Percentiles rank a stretch among this genome's conserved stretches.
Conservation (phyloP, 2,329 filamentous ascomycete species). For the Phyllosticta citribraziliensis region DNA sequence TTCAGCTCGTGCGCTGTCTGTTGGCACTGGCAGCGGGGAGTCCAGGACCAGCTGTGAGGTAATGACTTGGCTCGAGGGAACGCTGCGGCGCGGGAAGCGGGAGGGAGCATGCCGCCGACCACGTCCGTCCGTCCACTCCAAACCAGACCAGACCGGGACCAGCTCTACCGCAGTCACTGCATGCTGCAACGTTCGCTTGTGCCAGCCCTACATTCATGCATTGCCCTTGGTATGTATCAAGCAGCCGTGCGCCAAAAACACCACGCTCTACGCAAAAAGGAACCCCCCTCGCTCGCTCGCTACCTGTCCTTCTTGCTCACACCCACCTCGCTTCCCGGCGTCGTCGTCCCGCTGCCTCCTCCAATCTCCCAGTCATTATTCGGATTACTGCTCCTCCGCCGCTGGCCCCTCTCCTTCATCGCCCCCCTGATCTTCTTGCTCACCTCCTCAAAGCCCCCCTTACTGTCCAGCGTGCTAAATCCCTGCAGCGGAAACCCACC, state of each 20-base stretch:
- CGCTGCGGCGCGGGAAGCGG: not conserved
- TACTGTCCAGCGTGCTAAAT: conserved; percentile 57
- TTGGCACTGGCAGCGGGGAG: not conserved
- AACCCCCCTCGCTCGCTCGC: not conserved
- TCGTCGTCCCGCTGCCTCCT: conserved; percentile 15
- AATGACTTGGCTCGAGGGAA: not conserved
- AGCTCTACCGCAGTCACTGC: not conserved
- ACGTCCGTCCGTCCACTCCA: not conserved
- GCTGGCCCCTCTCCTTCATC: conserved; percentile 68
- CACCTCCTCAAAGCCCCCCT: conserved; percentile 70
- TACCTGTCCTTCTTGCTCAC: conserved; percentile 5
- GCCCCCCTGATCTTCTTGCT: conserved; percentile 74
- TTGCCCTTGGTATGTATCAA: conserved; percentile 1
- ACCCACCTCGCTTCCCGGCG: conserved; percentile 17
- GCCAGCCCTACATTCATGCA: not conserved
- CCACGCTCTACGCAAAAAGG: conserved; percentile 4
- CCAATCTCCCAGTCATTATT: conserved; percentile 15
- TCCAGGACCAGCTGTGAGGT: not conserved
- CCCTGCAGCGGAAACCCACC: conserved; percentile 56
- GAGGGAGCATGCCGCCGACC: not conserved
- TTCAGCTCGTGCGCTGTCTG: not conserved
- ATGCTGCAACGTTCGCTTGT: not conserved
- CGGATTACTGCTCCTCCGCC: conserved; percentile 33
- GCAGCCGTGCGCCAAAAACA: conserved; percentile 7
- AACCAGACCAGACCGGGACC: no score